These are phyloP conservation scores for Metschnikowia colocasiae DNA, from an alignment of 805 yeast species.

Conservation along the genomic window DNA sequence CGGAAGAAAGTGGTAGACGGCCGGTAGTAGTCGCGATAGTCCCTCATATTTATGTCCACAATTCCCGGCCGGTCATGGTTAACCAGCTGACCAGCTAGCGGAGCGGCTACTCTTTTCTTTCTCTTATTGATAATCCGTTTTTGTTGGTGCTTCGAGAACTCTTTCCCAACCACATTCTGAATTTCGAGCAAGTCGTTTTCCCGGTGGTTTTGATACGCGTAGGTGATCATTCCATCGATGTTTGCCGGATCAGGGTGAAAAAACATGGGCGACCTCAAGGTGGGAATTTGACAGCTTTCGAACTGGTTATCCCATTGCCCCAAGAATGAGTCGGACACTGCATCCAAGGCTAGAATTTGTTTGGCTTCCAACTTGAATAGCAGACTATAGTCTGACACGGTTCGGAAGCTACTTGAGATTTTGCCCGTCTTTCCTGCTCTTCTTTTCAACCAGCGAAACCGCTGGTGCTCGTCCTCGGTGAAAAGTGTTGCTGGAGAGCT, in stretches of 20 bases:
- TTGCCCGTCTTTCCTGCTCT: constrained; percentile 27
- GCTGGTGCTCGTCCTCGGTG: constrained; percentile 46
- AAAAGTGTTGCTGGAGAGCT: constrained; percentile 39
- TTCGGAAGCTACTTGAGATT: constrained; percentile 12
- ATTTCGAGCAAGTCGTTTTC: constrained; percentile 40
- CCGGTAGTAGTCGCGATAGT: constrained; percentile 42
- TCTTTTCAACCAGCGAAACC: constrained; percentile 43
- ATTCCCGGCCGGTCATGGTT: constrained; percentile 32
- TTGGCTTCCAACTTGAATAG: constrained; percentile 14
- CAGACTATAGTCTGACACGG: constrained; percentile 15
- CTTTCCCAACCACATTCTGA: constrained; percentile 42
- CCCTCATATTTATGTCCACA: constrained; percentile 43
- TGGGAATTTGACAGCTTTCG: constrained; percentile 39
- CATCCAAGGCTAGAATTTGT: constrained; percentile 38
- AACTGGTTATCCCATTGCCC: constrained; percentile 46
- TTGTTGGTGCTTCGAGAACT: constrained; percentile 40
- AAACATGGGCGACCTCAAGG: constrained; percentile 45
- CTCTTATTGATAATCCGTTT: constrained; percentile 27
- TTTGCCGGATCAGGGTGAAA: constrained; percentile 46
- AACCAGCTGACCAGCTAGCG: constrained; percentile 4
- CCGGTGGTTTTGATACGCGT: constrained; percentile 30
- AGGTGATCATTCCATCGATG: constrained; percentile 42
- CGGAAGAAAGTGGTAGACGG: constrained; percentile 39
- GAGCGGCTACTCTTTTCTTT: constrained; percentile 18
- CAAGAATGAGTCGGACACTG: constrained; percentile 29